A percentile compares a stretch with the other conserved stretches of the same genome.
phyloP scores from a whole-genome alignment of 495 filamentous ascomycete species.

The Annulohypoxylon nitens region DNA sequence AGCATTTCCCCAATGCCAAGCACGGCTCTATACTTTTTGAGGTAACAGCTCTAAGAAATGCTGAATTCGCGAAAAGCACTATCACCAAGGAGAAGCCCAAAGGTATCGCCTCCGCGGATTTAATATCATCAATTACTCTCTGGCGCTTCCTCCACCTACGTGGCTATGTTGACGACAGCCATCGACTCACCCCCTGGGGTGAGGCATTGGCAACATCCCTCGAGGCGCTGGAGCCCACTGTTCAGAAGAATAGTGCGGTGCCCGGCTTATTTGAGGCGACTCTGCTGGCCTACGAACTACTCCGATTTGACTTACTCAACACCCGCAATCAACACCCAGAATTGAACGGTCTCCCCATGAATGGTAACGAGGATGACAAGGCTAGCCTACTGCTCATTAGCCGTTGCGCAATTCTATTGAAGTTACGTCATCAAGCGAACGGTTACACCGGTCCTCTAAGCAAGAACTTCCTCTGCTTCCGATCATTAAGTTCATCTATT shows the following conservation, averaged over 20 bases:
- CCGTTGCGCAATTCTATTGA: constrained; percentile 84
- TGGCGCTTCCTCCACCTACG: constrained; percentile 93
- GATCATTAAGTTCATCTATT: constrained; percentile 82
- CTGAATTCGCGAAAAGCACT: constrained; percentile 76
- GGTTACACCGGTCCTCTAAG: constrained; percentile 96
- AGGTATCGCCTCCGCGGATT: constrained; percentile 70
- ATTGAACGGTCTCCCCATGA: constrained; percentile 63
- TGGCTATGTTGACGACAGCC: constrained; percentile 83
- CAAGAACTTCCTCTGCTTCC: constrained; percentile 88
- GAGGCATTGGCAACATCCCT: constrained; percentile 78
- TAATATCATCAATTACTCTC: constrained; percentile 80
- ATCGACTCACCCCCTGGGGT: constrained; percentile 88
- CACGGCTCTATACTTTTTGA: constrained; percentile 68
- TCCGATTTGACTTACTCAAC: constrained; percentile 83
- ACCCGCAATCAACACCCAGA: constrained; percentile 66
- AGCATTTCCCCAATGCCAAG: constrained; percentile 61
- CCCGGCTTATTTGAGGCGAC: constrained; percentile 59
- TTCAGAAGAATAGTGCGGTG: constrained; percentile 69
- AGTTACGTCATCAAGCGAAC: constrained; percentile 82
- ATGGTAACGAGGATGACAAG: constrained; percentile 69
- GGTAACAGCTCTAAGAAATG: constrained; percentile 70
- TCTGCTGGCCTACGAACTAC: constrained; percentile 82
- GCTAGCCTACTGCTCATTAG: constrained; percentile 82
- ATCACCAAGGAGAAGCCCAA: constrained; percentile 61
- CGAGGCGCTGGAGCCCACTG: constrained; percentile 69